Evolutionary conservation across 257 asterid species (phyloP).

Genomic region (Solanum acaule): DNA sequence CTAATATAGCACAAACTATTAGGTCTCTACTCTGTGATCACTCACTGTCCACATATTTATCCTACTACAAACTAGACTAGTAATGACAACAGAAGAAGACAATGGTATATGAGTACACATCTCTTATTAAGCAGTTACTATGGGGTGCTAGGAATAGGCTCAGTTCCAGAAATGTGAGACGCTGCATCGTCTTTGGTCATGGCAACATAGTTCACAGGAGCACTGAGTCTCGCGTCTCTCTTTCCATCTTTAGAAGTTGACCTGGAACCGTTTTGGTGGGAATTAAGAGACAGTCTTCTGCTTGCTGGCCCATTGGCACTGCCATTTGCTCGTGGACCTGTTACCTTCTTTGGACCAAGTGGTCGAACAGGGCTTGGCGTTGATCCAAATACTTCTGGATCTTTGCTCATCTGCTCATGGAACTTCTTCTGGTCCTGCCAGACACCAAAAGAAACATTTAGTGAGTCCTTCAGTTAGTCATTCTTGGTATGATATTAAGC

Average conservation of each 20-base stretch:
- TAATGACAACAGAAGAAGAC: background rate
- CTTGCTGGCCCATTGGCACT: conserved; percentile 49
- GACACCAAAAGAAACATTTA: background rate
- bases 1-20: conserved; percentile 1
- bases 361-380: conserved; percentile 89
- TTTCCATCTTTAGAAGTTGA: conserved; percentile 64
- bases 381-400: conserved; percentile 50
- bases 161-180: conserved; percentile 33
- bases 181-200: conserved; percentile 54
- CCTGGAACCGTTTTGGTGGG: conserved; percentile 79
- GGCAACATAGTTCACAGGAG: conserved; percentile 75
- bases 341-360: conserved; percentile 56
- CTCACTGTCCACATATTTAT: background rate
- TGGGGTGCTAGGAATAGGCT: conserved; percentile 26
- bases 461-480: background rate
- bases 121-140: conserved; percentile 7
- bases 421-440: conserved; percentile 75
- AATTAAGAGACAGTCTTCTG: conserved; percentile 77
- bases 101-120: conserved; percentile 2
- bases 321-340: conserved; percentile 66
- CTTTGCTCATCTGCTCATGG: conserved; percentile 59
- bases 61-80: conserved; percentile 23
- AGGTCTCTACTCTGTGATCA: background rate
- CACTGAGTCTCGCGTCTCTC: conserved; percentile 54
- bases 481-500: background rate